These are phyloP conservation scores for Colletotrichum eremochloae DNA, from an alignment of 2,329 filamentous ascomycete genomes.

Conservation along the genomic window DNA sequence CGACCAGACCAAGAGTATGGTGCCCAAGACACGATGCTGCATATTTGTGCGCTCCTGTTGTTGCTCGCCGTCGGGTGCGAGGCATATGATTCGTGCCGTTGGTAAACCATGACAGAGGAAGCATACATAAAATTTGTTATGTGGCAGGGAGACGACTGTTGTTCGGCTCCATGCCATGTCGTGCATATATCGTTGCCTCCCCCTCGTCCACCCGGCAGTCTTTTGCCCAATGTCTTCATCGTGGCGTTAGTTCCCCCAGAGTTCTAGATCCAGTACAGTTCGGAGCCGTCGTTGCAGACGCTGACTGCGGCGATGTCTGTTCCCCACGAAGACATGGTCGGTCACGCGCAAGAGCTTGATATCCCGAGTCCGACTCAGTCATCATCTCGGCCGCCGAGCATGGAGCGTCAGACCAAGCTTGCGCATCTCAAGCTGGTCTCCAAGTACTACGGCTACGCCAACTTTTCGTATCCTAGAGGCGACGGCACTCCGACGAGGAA, in stretches of 20 bases:
- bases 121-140: slow-evolving; percentile 39
- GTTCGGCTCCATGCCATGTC: not conserved
- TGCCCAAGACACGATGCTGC: slow-evolving; percentile 41
- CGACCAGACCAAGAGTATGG: slow-evolving; percentile 30
- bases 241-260: slow-evolving; percentile 10
- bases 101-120: slow-evolving; percentile 24
- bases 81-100: slow-evolving; percentile 35
- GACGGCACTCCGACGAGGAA: slow-evolving; percentile 43
- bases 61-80: slow-evolving; percentile 36
- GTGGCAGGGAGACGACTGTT: slow-evolving; percentile 37
- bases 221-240: slow-evolving; percentile 24
- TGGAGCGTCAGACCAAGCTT: slow-evolving; percentile 54
- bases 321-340: slow-evolving; percentile 36
- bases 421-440: slow-evolving; percentile 56
- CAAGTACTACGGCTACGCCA: slow-evolving; percentile 56
- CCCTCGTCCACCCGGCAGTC: slow-evolving; percentile 22
- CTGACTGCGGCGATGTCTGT: slow-evolving; percentile 36
- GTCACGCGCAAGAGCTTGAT: slow-evolving; percentile 28
- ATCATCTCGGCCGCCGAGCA: slow-evolving; percentile 44
- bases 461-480: slow-evolving; percentile 56
- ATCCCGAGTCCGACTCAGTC: slow-evolving; percentile 24
- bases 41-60: slow-evolving; percentile 42
- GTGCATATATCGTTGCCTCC: slow-evolving; percentile 42
- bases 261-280: slow-evolving; percentile 4
- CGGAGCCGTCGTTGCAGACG: slow-evolving; percentile 34